phyloP scores from a whole-genome alignment of 2,329 filamentous ascomycete genomes.

The Colletotrichum neosansevieriae region DNA sequence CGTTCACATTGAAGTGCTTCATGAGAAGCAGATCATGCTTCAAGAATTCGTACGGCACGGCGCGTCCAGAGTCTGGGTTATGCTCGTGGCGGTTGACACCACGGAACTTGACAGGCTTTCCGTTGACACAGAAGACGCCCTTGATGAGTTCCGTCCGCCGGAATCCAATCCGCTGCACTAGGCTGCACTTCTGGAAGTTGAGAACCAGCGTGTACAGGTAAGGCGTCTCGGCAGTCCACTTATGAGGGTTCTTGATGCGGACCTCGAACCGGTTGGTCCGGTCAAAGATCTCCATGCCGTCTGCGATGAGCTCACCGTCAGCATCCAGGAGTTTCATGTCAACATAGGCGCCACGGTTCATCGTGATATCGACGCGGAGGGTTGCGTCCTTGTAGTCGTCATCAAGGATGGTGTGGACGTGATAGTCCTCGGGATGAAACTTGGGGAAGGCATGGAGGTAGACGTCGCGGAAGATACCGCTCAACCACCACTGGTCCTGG shows the following conservation, averaged over 20 bases:
- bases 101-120: slow-evolving; percentile 71
- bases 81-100: slow-evolving; percentile 81
- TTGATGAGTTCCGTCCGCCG: slow-evolving; percentile 71
- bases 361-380: slow-evolving; percentile 59
- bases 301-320: slow-evolving; percentile 46
- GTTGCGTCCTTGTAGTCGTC: slow-evolving; percentile 64
- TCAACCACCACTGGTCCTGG: slow-evolving; percentile 78
- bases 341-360: slow-evolving; percentile 52
- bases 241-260: slow-evolving; percentile 62
- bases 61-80: slow-evolving; percentile 70
- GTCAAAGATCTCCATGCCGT: slow-evolving; percentile 43
- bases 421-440: slow-evolving; percentile 67
- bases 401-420: slow-evolving; percentile 67
- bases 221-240: slow-evolving; percentile 79
- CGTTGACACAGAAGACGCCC: slow-evolving; percentile 74
- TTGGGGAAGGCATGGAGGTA: slow-evolving; percentile 71
- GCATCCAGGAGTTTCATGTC: slow-evolving; percentile 52
- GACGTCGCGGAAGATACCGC: slow-evolving; percentile 77
- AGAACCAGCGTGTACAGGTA: slow-evolving; percentile 67
- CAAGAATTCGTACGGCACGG: slow-evolving; percentile 72
- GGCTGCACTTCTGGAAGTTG: slow-evolving; percentile 51
- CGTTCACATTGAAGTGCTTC: slow-evolving; percentile 78
- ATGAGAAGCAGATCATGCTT: slow-evolving; percentile 72
- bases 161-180: slow-evolving; percentile 72
- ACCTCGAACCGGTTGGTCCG: slow-evolving; percentile 57